Evolutionary conservation across 2,329 filamentous ascomycete genomes (phyloP).

Genomic region (Magnaporthales sp.): DNA sequence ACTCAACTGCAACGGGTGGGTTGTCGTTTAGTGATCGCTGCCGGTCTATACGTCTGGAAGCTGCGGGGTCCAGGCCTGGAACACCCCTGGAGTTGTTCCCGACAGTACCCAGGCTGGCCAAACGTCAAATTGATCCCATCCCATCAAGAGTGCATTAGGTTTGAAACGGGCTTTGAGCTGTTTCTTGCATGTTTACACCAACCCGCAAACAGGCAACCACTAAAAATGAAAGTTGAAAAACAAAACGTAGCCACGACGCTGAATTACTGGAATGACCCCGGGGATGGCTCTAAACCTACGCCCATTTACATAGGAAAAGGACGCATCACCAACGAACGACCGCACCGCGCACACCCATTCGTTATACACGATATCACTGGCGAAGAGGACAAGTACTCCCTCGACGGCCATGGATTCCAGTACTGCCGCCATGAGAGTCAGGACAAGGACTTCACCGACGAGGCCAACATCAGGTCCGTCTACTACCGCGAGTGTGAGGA

Average conservation of each 20-base stretch:
- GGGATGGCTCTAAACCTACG: conserved; percentile 29
- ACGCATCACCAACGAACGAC: conserved; percentile 18
- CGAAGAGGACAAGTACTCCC: conserved; percentile 56
- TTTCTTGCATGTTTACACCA: neutral
- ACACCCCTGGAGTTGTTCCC: neutral
- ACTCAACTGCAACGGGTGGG: too few species aligned
- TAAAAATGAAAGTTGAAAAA: neutral
- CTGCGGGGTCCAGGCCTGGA: neutral
- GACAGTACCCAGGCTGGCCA: neutral
- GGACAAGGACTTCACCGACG: conserved; percentile 29
- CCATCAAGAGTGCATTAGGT: neutral
- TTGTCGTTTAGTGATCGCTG: neutral
- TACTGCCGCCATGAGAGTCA: conserved; percentile 36
- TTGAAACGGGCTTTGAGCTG: too few species aligned
- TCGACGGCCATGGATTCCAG: conserved; percentile 47
- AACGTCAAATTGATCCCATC: neutral
- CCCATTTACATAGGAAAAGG: conserved; percentile 22
- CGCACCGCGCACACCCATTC: conserved; percentile 31
- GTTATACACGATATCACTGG: conserved; percentile 31
- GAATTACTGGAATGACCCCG: conserved; percentile 30
- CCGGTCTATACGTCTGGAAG: neutral
- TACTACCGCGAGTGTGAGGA: conserved; percentile 57
- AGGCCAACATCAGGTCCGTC: conserved; percentile 37
- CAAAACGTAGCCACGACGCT: conserved; percentile 24
- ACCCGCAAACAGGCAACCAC: neutral